phyloP scores from a whole-genome alignment of 441 rosid genomes.

The Flueggea neowawraea region DNA sequence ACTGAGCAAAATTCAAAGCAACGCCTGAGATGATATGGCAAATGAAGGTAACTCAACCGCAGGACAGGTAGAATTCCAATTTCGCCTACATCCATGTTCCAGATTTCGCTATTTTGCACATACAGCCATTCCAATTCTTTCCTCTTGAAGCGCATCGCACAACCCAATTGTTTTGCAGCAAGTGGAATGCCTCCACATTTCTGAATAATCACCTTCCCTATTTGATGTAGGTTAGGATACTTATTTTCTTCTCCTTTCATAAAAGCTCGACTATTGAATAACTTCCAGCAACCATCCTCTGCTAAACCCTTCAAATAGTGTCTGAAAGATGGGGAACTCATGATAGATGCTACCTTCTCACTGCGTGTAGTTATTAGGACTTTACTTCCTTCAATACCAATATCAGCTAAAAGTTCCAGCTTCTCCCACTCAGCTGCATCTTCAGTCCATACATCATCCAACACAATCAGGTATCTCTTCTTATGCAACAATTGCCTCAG shows the following conservation, averaged over 20 bases:
- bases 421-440: slow-evolving; percentile 9
- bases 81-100: slow-evolving; percentile 15
- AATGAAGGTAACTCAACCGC: slow-evolving; percentile 22
- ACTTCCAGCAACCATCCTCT: slow-evolving; percentile 10
- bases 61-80: slow-evolving; percentile 13
- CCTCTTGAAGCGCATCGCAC: slow-evolving; percentile 18
- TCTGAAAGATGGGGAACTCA: slow-evolving; percentile 5
- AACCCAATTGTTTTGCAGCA: slow-evolving; percentile 27
- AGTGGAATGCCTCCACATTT: slow-evolving; percentile 30
- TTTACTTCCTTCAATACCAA: slow-evolving; percentile 19
- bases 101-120: slow-evolving; percentile 22
- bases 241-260: background rate
- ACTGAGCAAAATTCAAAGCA: slow-evolving; percentile 24
- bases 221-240: slow-evolving; percentile 2
- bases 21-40: slow-evolving; percentile 26
- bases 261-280: slow-evolving; percentile 11
- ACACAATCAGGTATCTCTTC: slow-evolving; percentile 18
- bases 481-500: slow-evolving; percentile 4
- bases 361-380: slow-evolving; percentile 24
- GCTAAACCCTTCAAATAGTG: slow-evolving; percentile 8
- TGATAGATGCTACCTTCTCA: slow-evolving; percentile 5
- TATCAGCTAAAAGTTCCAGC: slow-evolving; percentile 2
- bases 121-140: slow-evolving; percentile 18
- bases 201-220: slow-evolving; percentile 16
- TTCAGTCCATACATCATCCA: slow-evolving; percentile 31